phyloP scores from a whole-genome alignment of 2,329 filamentous ascomycete genomes.

The Aureobasidium sp. region DNA sequence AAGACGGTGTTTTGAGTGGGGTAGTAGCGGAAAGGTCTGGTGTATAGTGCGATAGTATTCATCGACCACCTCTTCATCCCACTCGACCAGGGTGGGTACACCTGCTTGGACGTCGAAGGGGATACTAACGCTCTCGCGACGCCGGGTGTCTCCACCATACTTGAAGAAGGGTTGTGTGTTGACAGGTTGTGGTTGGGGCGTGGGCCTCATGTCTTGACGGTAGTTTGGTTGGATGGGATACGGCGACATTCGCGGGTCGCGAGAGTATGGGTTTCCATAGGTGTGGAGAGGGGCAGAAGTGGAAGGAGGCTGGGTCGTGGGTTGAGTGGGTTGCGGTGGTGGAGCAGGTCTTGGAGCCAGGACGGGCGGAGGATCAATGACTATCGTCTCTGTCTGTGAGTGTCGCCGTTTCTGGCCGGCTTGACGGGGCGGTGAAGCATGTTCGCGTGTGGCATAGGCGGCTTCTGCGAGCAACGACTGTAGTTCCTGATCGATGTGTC shows the following conservation, averaged over 20 bases:
- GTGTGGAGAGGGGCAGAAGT: background rate
- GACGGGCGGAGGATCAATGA: background rate
- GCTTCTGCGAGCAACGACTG: conserved; percentile 24
- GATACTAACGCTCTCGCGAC: conserved; percentile 22
- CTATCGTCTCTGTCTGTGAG: conserved; percentile 4
- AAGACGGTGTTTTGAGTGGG: conserved; percentile 47
- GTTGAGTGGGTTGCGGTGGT: background rate
- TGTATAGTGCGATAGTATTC: conserved; percentile 57
- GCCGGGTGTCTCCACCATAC: conserved; percentile 19
- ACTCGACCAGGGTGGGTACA: conserved; percentile 28
- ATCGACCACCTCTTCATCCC: conserved; percentile 38
- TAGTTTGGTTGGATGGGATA: background rate
- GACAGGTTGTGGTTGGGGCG: background rate
- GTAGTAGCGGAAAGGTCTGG: conserved; percentile 57
- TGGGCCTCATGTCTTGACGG: background rate
- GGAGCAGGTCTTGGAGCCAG: conserved; percentile 4
- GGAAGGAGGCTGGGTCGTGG: background rate
- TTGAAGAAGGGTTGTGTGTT: conserved; percentile 25
- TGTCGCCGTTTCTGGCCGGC: conserved; percentile 9
- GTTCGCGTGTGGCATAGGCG: conserved; percentile 12
- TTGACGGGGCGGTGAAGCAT: conserved; percentile 6
- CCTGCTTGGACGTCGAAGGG: conserved; percentile 21
- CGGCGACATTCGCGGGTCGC: background rate
- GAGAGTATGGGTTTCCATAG: background rate
- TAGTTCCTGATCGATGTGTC: conserved; percentile 23